Evolutionary conservation across 1,139 yeast species (phyloP).

Genomic region (Blastobotrys buckinghamii): DNA sequence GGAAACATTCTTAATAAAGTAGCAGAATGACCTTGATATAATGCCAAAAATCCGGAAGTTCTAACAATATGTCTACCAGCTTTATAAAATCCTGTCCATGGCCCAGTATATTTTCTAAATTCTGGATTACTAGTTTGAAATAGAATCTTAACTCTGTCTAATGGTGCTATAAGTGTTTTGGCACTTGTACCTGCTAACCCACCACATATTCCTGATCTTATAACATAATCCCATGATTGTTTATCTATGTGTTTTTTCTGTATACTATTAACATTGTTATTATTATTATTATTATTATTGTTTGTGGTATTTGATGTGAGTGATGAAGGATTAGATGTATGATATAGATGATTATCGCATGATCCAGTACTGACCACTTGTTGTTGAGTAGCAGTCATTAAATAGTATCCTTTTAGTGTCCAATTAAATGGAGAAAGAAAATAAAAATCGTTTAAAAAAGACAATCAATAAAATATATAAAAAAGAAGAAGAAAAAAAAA

Average conservation of each 20-base stretch:
- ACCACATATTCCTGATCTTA: slow-evolving; percentile 87
- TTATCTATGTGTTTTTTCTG: slow-evolving; percentile 42
- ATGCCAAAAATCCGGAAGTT: slow-evolving; percentile 72
- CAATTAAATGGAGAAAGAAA: background rate
- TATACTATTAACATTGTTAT: background rate
- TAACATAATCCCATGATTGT: slow-evolving; percentile 68
- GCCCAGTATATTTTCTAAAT: slow-evolving; percentile 72
- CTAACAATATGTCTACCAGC: slow-evolving; percentile 66
- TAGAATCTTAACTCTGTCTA: slow-evolving; percentile 88
- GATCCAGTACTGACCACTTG: background rate
- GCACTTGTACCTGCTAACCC: slow-evolving; percentile 96
- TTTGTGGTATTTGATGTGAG: slow-evolving; percentile 20
- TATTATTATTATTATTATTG: slow-evolving; percentile 3
- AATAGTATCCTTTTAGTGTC: background rate
- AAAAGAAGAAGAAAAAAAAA: background rate
- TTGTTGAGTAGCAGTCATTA: background rate
- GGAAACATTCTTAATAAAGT: slow-evolving; percentile 89
- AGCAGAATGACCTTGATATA: slow-evolving; percentile 94
- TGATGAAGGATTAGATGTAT: slow-evolving; percentile 8
- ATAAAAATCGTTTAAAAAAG: too few species aligned
- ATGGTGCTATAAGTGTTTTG: slow-evolving; percentile 89
- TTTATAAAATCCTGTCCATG: slow-evolving; percentile 63
- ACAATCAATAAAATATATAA: too few species aligned
- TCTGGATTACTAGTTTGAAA: slow-evolving; percentile 95
- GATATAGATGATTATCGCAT: slow-evolving; percentile 9